A percentile compares a stretch with the other conserved stretches of the same genome.
Evolutionary conservation across 306 rosid species (phyloP).

Genomic region (Neltuma alba): DNA sequence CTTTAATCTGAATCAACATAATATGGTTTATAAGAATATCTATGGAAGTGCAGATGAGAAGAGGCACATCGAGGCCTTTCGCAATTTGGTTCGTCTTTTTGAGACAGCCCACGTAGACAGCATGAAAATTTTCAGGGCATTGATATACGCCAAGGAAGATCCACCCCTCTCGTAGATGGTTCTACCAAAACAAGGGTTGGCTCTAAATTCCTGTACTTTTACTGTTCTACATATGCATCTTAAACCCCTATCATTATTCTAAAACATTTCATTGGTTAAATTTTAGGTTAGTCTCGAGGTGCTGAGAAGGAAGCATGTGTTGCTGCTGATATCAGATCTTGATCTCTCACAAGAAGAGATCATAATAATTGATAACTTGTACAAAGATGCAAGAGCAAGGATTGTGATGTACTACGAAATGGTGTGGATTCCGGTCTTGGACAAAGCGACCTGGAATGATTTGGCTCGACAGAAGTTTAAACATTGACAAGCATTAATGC

Average conservation of each 20-base stretch:
- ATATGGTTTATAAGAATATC: not conserved
- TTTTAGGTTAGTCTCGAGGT: slow-evolving; percentile 18
- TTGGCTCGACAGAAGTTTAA: not conserved
- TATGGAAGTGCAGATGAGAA: slow-evolving; percentile 23
- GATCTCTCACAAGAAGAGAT: slow-evolving; percentile 31
- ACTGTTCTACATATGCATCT: not conserved
- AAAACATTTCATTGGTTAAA: not conserved
- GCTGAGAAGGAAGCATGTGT: slow-evolving; percentile 22
- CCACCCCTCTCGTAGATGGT: slow-evolving; percentile 12
- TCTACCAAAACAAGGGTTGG: slow-evolving; percentile 19
- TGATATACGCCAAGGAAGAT: slow-evolving; percentile 32
- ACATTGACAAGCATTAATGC: not conserved
- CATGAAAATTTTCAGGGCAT: slow-evolving; percentile 21
- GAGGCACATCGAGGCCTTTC: slow-evolving; percentile 1
- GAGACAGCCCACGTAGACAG: slow-evolving; percentile 4
- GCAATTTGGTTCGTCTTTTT: not conserved
- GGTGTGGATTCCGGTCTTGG: slow-evolving; percentile 33
- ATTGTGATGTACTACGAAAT: slow-evolving; percentile 1
- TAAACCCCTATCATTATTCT: not conserved
- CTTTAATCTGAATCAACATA: not conserved
- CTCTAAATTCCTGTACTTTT: not conserved
- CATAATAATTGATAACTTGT: slow-evolving; percentile 16
- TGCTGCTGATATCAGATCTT: slow-evolving; percentile 34
- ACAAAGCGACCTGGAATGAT: slow-evolving; percentile 8
- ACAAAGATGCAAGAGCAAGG: not conserved